A percentile compares a stretch with the other conserved stretches of the same genome.
phyloP scores from a whole-genome alignment of 768 basidiomycete species.

The Mycena haematopus region DNA sequence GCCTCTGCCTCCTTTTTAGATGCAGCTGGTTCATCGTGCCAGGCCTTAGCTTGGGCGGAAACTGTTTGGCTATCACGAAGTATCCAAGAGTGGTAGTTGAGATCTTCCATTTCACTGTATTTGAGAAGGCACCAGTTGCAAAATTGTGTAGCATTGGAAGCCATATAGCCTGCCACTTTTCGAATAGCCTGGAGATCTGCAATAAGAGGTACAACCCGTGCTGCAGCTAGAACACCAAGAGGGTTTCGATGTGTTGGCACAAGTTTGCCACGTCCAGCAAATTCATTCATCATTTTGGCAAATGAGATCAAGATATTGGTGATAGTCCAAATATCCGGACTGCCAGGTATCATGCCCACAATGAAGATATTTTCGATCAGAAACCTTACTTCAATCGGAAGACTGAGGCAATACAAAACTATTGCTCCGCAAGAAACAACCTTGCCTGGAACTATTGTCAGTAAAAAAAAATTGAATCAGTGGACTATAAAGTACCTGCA shows the following conservation, averaged over 20 bases:
- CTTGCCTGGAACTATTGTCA: background rate
- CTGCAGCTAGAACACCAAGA: background rate
- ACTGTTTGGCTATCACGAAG: background rate
- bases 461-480: background rate
- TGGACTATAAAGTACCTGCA: background rate
- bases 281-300: background rate
- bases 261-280: background rate
- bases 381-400: conserved; percentile 4
- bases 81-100: background rate
- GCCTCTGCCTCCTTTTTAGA: background rate
- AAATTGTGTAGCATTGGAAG: background rate
- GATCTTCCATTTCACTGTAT: conserved; percentile 3
- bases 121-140: conserved; percentile 9
- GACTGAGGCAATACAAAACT: background rate
- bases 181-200: conserved; percentile 4
- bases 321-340: background rate
- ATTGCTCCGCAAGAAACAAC: background rate
- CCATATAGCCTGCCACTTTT: conserved; percentile 15
- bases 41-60: background rate
- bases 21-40: background rate
- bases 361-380: conserved; percentile 4
- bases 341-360: background rate
- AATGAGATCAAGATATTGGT: background rate
- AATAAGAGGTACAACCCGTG: background rate
- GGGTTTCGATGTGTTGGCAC: background rate